phyloP scores from a whole-genome alignment of 352 stramenopile genomes.

The Phytophthora sansomeana region DNA sequence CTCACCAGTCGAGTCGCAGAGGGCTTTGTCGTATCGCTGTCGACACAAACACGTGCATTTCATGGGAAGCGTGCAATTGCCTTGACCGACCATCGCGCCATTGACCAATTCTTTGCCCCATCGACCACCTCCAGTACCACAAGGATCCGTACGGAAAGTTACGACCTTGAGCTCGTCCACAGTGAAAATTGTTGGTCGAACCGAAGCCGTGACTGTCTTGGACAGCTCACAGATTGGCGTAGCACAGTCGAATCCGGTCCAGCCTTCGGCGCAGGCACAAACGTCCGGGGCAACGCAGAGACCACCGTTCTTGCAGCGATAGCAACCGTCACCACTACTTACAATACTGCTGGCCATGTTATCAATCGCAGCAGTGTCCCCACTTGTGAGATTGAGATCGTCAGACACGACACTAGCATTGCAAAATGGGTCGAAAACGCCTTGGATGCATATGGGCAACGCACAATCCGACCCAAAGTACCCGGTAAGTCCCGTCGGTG shows the following conservation, averaged over 20 bases:
- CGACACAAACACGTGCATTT: conserved; percentile 94
- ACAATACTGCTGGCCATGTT: conserved; percentile 42
- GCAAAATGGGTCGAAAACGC: conserved; percentile 95
- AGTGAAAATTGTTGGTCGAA: conserved; percentile 93
- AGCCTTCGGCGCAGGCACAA: conserved; percentile 93
- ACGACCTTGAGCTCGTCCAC: conserved; percentile 93
- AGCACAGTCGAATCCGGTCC: conserved; percentile 95
- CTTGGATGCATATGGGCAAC: conserved; percentile 96
- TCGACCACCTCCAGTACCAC: conserved; percentile 80
- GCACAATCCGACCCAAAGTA: conserved; percentile 95
- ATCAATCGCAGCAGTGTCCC: conserved; percentile 29
- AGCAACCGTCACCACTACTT: conserved; percentile 90
- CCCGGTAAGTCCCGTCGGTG: conserved; percentile 89
- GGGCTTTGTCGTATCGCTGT: conserved; percentile 69
- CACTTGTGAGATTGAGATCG: conserved; percentile 37
- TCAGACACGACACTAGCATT: conserved; percentile 48
- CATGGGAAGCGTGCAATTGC: conserved; percentile 94
- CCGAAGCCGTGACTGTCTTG: conserved; percentile 53
- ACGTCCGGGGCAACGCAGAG: conserved; percentile 91
- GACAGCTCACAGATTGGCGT: conserved; percentile 90
- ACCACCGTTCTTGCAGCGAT: conserved; percentile 94
- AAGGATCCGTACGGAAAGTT: conserved; percentile 95
- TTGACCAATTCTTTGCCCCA: conserved; percentile 80
- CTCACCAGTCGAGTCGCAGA: conserved; percentile 76
- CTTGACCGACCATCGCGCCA: conserved; percentile 79